Evolutionary conservation across 2,329 filamentous ascomycete genomes (phyloP).

Genomic region (Fusarium mexicanum): DNA sequence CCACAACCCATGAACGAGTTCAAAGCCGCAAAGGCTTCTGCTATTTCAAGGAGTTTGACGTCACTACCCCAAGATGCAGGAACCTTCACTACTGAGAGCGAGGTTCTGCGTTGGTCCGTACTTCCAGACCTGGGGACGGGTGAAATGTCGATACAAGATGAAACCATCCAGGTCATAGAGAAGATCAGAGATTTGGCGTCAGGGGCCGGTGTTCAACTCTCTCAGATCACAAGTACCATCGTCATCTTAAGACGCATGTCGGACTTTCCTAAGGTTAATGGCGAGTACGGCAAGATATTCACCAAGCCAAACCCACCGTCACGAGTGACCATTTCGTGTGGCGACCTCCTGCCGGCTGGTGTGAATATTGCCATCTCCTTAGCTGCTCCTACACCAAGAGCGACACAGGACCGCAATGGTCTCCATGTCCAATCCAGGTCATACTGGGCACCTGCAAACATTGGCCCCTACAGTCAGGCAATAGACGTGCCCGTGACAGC

Average conservation of each 20-base stretch:
- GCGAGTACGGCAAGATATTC: slow-evolving; percentile 80
- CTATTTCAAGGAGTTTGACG: neutral
- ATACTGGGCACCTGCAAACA: slow-evolving; percentile 98
- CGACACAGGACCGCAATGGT: slow-evolving; percentile 58
- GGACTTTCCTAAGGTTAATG: slow-evolving; percentile 80
- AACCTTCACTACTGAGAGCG: slow-evolving; percentile 30
- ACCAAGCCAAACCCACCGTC: slow-evolving; percentile 82
- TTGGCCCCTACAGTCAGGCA: slow-evolving; percentile 95
- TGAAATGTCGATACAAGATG: slow-evolving; percentile 53
- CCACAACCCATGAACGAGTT: slow-evolving; percentile 8
- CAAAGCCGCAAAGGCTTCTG: slow-evolving; percentile 6
- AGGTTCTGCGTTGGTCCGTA: slow-evolving; percentile 53
- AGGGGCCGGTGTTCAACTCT: slow-evolving; percentile 41
- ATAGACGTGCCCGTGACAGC: slow-evolving; percentile 61
- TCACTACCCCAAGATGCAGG: neutral
- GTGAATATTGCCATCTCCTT: slow-evolving; percentile 70
- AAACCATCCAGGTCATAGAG: slow-evolving; percentile 59
- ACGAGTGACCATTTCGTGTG: slow-evolving; percentile 83
- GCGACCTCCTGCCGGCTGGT: slow-evolving; percentile 68
- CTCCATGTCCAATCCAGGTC: slow-evolving; percentile 93
- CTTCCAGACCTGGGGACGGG: slow-evolving; percentile 40
- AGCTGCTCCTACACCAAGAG: slow-evolving; percentile 49
- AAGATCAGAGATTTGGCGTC: slow-evolving; percentile 56
- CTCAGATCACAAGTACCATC: slow-evolving; percentile 63
- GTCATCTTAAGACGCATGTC: slow-evolving; percentile 82